phyloP scores from a whole-genome alignment of 148 eudicot genomes.

The Rhododendron simsii region DNA sequence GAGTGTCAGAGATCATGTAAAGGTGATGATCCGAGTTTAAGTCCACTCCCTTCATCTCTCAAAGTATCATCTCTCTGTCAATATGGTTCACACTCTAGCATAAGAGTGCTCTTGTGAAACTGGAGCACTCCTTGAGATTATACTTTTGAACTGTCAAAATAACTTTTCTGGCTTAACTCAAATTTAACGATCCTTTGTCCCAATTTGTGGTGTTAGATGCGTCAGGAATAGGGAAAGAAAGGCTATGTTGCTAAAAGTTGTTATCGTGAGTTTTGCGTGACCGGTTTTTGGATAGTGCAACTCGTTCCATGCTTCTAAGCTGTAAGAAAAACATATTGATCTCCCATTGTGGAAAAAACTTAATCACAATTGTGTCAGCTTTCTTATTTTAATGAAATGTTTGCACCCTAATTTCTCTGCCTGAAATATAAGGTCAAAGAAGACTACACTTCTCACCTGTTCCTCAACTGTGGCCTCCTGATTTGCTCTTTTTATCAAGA shows the following conservation, averaged over 20 bases:
- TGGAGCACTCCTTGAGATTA: background rate
- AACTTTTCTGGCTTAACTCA: background rate
- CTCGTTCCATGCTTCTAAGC: background rate
- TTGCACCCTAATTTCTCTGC: too few relatives aligned
- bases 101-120: background rate
- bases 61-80: background rate
- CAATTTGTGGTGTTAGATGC: background rate
- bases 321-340: background rate
- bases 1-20: background rate
- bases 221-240: background rate
- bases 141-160: background rate
- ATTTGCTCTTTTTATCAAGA: background rate
- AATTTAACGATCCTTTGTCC: background rate
- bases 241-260: background rate
- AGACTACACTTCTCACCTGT: background rate
- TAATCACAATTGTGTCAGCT: too few relatives aligned
- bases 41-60: background rate
- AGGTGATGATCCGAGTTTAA: background rate
- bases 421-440: background rate
- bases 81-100: background rate
- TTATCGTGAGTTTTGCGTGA: background rate
- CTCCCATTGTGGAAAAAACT: background rate
- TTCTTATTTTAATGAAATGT: too few relatives aligned
- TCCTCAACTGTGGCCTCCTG: background rate
- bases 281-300: background rate